A percentile compares a stretch with the other conserved stretches of the same genome.
phyloP scores from a whole-genome alignment of 1,284 basidiomycete species.

The Polyporus tsugae region DNA sequence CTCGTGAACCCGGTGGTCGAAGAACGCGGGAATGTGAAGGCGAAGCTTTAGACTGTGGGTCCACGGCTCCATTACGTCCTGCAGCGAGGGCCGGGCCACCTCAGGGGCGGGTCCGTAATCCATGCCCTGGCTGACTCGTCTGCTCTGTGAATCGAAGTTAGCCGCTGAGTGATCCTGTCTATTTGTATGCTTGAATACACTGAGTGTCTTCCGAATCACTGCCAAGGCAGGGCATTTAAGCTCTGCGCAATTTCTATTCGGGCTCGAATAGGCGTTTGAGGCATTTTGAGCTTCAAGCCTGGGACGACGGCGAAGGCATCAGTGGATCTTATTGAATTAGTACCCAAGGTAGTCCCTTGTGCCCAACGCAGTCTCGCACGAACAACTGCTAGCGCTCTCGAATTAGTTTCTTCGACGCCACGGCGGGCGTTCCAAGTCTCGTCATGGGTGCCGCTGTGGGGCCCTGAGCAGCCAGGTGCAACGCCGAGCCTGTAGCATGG shows the following conservation, averaged over 20 bases:
- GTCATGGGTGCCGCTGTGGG: background rate
- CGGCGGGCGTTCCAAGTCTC: background rate
- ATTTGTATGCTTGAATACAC: conserved; percentile 13
- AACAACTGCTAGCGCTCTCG: background rate
- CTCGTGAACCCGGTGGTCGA: conserved; percentile 79
- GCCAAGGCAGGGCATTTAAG: background rate
- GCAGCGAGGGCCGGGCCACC: background rate
- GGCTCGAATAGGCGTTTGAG: background rate
- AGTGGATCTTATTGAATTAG: background rate
- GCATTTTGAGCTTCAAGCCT: background rate
- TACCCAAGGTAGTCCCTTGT: background rate
- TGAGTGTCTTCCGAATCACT: background rate
- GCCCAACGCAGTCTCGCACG: background rate
- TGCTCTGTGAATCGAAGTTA: conserved; percentile 3
- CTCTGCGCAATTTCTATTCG: background rate
- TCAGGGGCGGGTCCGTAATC: background rate
- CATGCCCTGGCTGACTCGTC: background rate
- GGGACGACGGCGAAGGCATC: background rate
- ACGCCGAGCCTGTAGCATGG: background rate
- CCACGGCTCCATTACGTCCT: background rate
- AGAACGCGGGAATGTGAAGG: conserved; percentile 52
- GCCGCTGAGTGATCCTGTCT: conserved; percentile 19
- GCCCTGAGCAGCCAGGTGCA: background rate
- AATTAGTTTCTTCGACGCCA: conserved; percentile 1
- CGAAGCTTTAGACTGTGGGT: conserved; percentile 49